phyloP scores from a whole-genome alignment of 2,329 filamentous ascomycete genomes.

The Aureobasidium sp. region DNA sequence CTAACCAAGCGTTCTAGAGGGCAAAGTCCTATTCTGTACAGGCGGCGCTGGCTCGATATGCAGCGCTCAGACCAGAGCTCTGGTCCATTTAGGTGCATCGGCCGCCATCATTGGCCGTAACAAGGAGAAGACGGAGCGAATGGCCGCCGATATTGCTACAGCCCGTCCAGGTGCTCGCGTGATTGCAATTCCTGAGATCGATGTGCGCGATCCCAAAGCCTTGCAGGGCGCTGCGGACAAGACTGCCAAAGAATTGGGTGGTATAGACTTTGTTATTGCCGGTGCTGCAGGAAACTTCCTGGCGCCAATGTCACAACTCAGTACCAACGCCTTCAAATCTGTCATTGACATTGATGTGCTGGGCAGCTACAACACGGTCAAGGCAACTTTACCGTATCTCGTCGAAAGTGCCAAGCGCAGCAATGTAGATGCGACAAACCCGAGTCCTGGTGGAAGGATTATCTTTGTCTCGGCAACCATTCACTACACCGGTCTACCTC shows the following conservation, averaged over 20 bases:
- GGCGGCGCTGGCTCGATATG: constrained; percentile 92
- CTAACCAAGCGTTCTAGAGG: constrained; percentile 45
- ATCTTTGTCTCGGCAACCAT: constrained; percentile 86
- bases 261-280: constrained; percentile 88
- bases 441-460: constrained; percentile 68
- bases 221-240: constrained; percentile 68
- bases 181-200: constrained; percentile 68
- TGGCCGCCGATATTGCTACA: constrained; percentile 74
- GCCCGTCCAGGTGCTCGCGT: constrained; percentile 74
- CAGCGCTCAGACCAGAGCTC: constrained; percentile 82
- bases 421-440: constrained; percentile 22
- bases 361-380: constrained; percentile 90
- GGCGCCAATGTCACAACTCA: constrained; percentile 73
- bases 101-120: constrained; percentile 92
- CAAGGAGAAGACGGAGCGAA: constrained; percentile 74
- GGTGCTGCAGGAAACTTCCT: constrained; percentile 96
- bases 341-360: constrained; percentile 96
- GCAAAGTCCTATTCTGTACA: constrained; percentile 90
- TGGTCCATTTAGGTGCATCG: constrained; percentile 85
- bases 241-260: constrained; percentile 75
- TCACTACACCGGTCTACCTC: constrained; percentile 77
- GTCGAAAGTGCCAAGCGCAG: constrained; percentile 60
- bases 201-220: constrained; percentile 61
- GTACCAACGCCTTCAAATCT: constrained; percentile 82
- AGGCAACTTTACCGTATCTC: constrained; percentile 80